These are phyloP conservation scores for Mycena capillaripes DNA, from an alignment of 768 basidiomycete species.

Conservation along the genomic window DNA sequence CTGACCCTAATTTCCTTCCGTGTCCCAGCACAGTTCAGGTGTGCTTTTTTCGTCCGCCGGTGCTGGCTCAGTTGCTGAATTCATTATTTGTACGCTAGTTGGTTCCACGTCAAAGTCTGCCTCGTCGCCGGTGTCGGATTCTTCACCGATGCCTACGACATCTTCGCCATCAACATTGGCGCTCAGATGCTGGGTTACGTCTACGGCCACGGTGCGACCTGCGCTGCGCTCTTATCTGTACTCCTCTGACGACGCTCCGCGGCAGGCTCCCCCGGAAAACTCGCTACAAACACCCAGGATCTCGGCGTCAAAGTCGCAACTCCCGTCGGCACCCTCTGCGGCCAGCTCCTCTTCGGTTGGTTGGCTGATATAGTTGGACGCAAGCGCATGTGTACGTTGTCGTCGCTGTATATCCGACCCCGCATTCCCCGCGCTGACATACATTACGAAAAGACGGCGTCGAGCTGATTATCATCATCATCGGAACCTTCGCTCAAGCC, in stretches of 20 bases:
- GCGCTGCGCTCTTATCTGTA: not conserved
- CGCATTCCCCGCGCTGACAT: too few relatives aligned
- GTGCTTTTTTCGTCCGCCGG: too few relatives aligned
- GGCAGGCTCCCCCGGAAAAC: not conserved
- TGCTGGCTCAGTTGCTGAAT: too few relatives aligned
- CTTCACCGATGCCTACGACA: not conserved
- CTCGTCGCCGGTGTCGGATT: not conserved
- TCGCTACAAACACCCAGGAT: conserved; percentile 44
- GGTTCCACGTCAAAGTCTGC: not conserved
- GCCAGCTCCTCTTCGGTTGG: conserved; percentile 87
- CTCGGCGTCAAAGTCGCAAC: conserved; percentile 85
- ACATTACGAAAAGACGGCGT: not conserved
- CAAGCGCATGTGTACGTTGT: conserved; percentile 73
- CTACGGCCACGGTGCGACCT: not conserved
- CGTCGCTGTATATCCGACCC: too few relatives aligned
- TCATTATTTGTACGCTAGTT: not conserved
- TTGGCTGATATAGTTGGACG: conserved; percentile 83
- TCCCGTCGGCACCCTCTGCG: conserved; percentile 80
- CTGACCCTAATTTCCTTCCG: too few relatives aligned
- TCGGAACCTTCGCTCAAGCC: not conserved
- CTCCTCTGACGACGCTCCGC: not conserved
- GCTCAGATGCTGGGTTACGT: not conserved
- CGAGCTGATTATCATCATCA: not conserved
- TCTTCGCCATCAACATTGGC: not conserved
- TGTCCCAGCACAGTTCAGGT: too few relatives aligned